Percentiles rank a stretch among this genome's conserved stretches.
phyloP scores from a whole-genome alignment of 257 asterid species.

The Verbascum thapsus region DNA sequence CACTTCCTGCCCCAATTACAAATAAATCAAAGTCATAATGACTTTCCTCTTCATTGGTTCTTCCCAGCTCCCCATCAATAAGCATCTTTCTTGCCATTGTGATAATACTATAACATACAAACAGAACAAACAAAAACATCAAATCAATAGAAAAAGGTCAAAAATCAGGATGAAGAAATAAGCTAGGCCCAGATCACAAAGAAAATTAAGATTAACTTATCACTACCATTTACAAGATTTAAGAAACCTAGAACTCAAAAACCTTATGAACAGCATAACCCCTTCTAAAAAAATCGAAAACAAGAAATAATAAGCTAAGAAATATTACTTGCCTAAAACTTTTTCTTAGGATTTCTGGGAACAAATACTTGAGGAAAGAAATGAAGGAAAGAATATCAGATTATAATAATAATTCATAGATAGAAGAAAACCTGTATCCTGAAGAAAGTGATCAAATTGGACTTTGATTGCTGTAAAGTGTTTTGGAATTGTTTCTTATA shows the following conservation, averaged over 20 bases:
- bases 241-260: slow-evolving; percentile 2
- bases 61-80: slow-evolving; percentile 65
- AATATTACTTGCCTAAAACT: background rate
- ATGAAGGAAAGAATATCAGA: slow-evolving; percentile 5
- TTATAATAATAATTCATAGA: background rate
- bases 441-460: background rate
- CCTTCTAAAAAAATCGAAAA: background rate
- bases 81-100: slow-evolving; percentile 95
- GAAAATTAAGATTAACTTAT: slow-evolving; percentile 18
- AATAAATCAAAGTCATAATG: slow-evolving; percentile 86
- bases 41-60: slow-evolving; percentile 43
- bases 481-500: too few species aligned
- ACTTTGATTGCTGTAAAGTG: background rate
- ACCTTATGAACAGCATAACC: background rate
- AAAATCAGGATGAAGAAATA: slow-evolving; percentile 17
- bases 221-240: background rate
- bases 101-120: slow-evolving; percentile 39
- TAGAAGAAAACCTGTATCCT: slow-evolving; percentile 1
- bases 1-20: slow-evolving; percentile 98
- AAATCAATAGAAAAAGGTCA: slow-evolving; percentile 21
- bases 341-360: background rate
- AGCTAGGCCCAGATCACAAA: slow-evolving; percentile 20
- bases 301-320: slow-evolving; percentile 9
- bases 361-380: background rate
- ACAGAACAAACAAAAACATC: slow-evolving; percentile 34